phyloP scores from a whole-genome alignment of 2,329 filamentous ascomycete genomes.

The Phaeosphaeriaceae sp. region DNA sequence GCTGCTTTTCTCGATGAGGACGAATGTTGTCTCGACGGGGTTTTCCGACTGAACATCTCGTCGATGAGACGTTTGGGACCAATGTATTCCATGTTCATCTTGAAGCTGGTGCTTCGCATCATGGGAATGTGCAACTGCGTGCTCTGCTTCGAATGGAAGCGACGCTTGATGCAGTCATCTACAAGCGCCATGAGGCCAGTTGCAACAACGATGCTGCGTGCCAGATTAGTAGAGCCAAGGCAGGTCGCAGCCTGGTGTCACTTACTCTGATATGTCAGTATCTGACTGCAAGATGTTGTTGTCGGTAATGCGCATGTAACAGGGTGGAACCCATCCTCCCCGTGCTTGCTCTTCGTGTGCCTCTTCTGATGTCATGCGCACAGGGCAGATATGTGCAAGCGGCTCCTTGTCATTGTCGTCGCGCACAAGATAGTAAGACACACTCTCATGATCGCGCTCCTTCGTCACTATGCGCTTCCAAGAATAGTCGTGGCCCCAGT shows the following conservation, averaged over 20 bases:
- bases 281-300: constrained; percentile 69
- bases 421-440: constrained; percentile 82
- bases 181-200: constrained; percentile 89
- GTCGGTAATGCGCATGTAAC: constrained; percentile 89
- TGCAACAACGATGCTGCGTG: constrained; percentile 79
- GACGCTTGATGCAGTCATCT: constrained; percentile 87
- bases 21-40: constrained; percentile 31
- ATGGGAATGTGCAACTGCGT: constrained; percentile 61
- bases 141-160: constrained; percentile 68
- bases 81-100: constrained; percentile 67
- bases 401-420: constrained; percentile 65
- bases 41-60: constrained; percentile 65
- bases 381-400: constrained; percentile 85
- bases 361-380: constrained; percentile 75
- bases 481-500: constrained; percentile 85
- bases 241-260: constrained; percentile 26
- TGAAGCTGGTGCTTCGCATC: constrained; percentile 57
- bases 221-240: constrained; percentile 22
- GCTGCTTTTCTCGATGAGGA: constrained; percentile 32
- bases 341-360: constrained; percentile 74
- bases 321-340: constrained; percentile 90
- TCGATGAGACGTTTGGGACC: constrained; percentile 68
- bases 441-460: constrained; percentile 63
- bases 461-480: constrained; percentile 80
- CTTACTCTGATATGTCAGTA: constrained; percentile 88